A percentile compares a stretch with the other conserved stretches of the same genome.
Evolutionary conservation across 1,284 basidiomycete genomes (phyloP).

Genomic region (Leccinum subrobustum): DNA sequence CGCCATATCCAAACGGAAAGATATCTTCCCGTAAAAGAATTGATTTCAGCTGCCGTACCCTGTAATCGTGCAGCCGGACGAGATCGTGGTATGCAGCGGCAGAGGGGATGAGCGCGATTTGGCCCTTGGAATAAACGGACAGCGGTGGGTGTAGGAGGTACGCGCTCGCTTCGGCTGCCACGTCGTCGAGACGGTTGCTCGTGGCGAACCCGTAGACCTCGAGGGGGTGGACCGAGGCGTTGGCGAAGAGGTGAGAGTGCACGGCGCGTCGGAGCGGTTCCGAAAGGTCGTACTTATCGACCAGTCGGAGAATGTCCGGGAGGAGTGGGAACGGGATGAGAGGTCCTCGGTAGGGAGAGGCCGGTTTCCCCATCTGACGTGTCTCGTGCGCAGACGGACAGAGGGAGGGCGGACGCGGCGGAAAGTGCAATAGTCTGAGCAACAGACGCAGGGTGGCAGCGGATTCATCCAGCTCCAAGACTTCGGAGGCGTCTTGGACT

Average conservation of each 20-base stretch:
- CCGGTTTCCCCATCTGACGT: slow-evolving; percentile 36
- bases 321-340: slow-evolving; percentile 63
- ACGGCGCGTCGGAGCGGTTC: slow-evolving; percentile 42
- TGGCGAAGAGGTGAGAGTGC: slow-evolving; percentile 52
- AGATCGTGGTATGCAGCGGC: slow-evolving; percentile 59
- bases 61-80: slow-evolving; percentile 41
- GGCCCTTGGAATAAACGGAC: slow-evolving; percentile 49
- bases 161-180: slow-evolving; percentile 55
- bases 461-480: slow-evolving; percentile 53
- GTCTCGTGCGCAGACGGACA: slow-evolving; percentile 23
- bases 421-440: slow-evolving; percentile 49
- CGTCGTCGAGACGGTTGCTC: slow-evolving; percentile 37
- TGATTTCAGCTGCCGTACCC: slow-evolving; percentile 48
- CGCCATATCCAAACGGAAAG: slow-evolving; percentile 68
- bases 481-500: slow-evolving; percentile 28
- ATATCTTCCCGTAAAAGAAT: slow-evolving; percentile 54
- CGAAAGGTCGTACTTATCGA: slow-evolving; percentile 62
- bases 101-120: slow-evolving; percentile 52
- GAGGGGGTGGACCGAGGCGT: slow-evolving; percentile 50
- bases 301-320: slow-evolving; percentile 48
- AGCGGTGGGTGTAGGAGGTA: slow-evolving; percentile 53
- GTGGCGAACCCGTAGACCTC: slow-evolving; percentile 57
- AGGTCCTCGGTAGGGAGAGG: slow-evolving; percentile 31
- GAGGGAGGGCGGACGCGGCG: slow-evolving; percentile 43
- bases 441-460: slow-evolving; percentile 46